Base-by-base conservation (phyloP, 106 monocot species). In the Platanthera zijinensis region DNA sequence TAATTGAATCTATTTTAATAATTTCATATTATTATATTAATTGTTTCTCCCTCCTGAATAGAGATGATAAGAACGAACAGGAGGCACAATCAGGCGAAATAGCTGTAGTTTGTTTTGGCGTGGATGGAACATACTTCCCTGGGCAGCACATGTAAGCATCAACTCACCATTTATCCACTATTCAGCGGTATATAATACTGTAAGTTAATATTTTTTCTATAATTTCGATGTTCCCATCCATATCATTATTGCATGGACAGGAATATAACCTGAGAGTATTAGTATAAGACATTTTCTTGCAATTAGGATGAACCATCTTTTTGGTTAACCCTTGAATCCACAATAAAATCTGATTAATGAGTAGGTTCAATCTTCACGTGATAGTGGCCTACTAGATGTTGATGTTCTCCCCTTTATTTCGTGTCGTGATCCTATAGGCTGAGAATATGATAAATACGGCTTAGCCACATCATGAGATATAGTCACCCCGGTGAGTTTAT, bases 111-210 rank as follows among this genome's bases (percentile, higher is more conserved):
- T 92, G 91, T 79, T 75, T 19, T 79, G 89, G 92, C 25, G 76
- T 87, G 59, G 89, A 99, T 72, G 99, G 87, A 25, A 78, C 84
- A 51, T 99, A 99, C 78, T 78, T 99, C 28, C 79, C 80, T 8
- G 80, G 85, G 15, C 77, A 90, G 81, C 87, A 94, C 78, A 48
- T 90, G 99, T 99, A 90, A 92, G 92, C 57, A 77, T 83, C 66
- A 75, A 64, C 50, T 70, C 70, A 15, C 46, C 22, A 22, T 21
- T 17, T 15, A 21, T 10, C 66, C 18, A 66, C 25, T 10, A 28
- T 66, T 66, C 25, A 30, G 21, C 18, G 39, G 39, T 39, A 39
- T 39, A 39, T 39, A 39, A 2, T 39, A 39, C 3, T 39, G 39
- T 39, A 39, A 39, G 39, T 39, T 39, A 39, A 39, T 39, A 39